Conservation (phyloP, 768 basidiomycete genomes). For the Boletus rubropictus region DNA sequence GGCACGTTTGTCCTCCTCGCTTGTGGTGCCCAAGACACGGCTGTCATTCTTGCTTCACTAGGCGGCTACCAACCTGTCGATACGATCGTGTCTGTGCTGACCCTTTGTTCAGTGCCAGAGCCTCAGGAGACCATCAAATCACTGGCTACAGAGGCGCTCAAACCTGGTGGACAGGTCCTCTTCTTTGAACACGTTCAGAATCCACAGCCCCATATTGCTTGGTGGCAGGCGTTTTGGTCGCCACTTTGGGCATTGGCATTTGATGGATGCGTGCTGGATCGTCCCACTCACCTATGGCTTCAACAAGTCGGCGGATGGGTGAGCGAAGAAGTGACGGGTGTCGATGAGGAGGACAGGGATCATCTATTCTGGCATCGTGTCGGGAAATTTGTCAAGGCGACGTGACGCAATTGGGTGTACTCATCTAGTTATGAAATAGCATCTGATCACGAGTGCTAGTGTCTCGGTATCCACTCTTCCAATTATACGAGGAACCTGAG, state of each 20-base stretch:
- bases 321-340: slow-evolving; percentile 40
- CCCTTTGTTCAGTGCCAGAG: slow-evolving; percentile 58
- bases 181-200: slow-evolving; percentile 70
- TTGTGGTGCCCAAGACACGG: slow-evolving; percentile 57
- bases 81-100: slow-evolving; percentile 60
- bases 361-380: slow-evolving; percentile 54
- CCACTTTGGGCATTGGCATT: slow-evolving; percentile 58
- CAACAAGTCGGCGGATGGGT: slow-evolving; percentile 45
- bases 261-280: slow-evolving; percentile 61
- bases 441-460: neutral
- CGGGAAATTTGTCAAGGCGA: slow-evolving; percentile 51
- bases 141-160: slow-evolving; percentile 49
- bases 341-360: slow-evolving; percentile 51
- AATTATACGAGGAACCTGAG: neutral
- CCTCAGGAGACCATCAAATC: slow-evolving; percentile 44
- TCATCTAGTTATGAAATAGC: neutral
- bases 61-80: slow-evolving; percentile 40
- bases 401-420: slow-evolving; percentile 5
- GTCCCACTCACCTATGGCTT: slow-evolving; percentile 47
- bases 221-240: slow-evolving; percentile 73
- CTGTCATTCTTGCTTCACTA: slow-evolving; percentile 40
- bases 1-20: slow-evolving; percentile 54
- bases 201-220: slow-evolving; percentile 45
- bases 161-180: slow-evolving; percentile 58
- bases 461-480: neutral